These are phyloP conservation scores for Westerdykella aurantiaca DNA, from an alignment of 2,329 filamentous ascomycete genomes.

Conservation along the genomic window DNA sequence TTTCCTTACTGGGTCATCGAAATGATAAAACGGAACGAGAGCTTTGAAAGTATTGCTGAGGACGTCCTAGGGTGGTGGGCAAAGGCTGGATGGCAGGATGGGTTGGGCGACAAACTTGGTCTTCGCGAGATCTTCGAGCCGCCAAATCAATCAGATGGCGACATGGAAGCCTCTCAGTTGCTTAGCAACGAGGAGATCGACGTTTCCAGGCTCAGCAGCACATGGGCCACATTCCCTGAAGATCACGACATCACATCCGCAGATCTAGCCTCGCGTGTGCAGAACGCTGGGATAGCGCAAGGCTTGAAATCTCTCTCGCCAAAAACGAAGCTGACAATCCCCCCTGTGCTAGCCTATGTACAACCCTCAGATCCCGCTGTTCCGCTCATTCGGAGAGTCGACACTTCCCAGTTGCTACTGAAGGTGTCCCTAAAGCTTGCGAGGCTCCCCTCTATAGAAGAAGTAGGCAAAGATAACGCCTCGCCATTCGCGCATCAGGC, in stretches of 20 bases:
- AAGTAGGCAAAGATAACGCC: conserved; percentile 45
- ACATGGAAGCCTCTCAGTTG: conserved; percentile 23
- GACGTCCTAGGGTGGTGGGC: conserved; percentile 95
- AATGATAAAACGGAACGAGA: conserved; percentile 71
- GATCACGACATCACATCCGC: conserved; percentile 3
- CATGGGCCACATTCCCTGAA: conserved; percentile 26
- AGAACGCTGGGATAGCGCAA: conserved; percentile 23
- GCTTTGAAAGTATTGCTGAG: conserved; percentile 81
- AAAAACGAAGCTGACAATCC: conserved; percentile 48
- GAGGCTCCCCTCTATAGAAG: conserved; percentile 68
- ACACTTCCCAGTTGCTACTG: conserved; percentile 76
- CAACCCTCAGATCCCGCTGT: conserved; percentile 56
- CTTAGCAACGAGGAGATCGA: conserved; percentile 50
- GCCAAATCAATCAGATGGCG: conserved; percentile 38
- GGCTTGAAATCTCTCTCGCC: conserved; percentile 23
- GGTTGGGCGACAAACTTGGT: conserved; percentile 70
- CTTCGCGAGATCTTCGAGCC: conserved; percentile 60
- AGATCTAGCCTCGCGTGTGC: conserved; percentile 35
- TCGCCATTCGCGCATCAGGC: conserved; percentile 71
- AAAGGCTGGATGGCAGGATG: conserved; percentile 84
- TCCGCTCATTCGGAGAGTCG: conserved; percentile 77
- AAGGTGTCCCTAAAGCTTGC: conserved; percentile 79
- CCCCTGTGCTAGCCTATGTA: conserved; percentile 75
- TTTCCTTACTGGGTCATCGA: conserved; percentile 89
- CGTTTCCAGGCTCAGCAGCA: conserved; percentile 49